Conservation (phyloP, 352 stramenopile genomes). For the Globisporangium spiculum region DNA sequence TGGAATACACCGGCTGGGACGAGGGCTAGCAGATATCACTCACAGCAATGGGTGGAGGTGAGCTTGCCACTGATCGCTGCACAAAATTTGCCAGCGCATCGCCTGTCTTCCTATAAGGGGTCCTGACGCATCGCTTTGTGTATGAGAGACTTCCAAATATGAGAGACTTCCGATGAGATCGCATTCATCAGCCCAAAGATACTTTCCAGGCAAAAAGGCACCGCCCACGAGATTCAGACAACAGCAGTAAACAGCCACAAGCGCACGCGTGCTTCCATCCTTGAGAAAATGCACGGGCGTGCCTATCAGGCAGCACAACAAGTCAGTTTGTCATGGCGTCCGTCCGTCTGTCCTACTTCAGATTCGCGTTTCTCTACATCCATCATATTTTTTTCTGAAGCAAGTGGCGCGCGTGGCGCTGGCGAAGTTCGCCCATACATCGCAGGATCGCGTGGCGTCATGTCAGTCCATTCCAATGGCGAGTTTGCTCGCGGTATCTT, state of each 20-base stretch:
- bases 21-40: too few relatives aligned
- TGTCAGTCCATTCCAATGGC: not conserved
- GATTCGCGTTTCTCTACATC: not conserved
- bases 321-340: not conserved
- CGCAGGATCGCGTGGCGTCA: not conserved
- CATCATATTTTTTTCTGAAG: not conserved
- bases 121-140: not conserved
- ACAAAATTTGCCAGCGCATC: not conserved
- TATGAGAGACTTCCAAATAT: not conserved
- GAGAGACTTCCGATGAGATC: not conserved
- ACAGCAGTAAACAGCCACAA: not conserved
- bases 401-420: not conserved
- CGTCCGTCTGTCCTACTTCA: not conserved
- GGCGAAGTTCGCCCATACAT: not conserved
- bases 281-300: not conserved
- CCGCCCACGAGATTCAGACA: not conserved
- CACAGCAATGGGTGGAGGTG: not conserved
- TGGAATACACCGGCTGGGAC: not conserved
- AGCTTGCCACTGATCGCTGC: not conserved
- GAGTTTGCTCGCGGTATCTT: not conserved
- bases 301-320: not conserved
- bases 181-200: constrained; percentile 1
- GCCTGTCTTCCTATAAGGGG: not conserved
- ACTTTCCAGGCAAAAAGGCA: not conserved
- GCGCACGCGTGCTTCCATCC: not conserved